Conservation (phyloP, 768 basidiomycete genomes). For the Tylopilus intermedius region DNA sequence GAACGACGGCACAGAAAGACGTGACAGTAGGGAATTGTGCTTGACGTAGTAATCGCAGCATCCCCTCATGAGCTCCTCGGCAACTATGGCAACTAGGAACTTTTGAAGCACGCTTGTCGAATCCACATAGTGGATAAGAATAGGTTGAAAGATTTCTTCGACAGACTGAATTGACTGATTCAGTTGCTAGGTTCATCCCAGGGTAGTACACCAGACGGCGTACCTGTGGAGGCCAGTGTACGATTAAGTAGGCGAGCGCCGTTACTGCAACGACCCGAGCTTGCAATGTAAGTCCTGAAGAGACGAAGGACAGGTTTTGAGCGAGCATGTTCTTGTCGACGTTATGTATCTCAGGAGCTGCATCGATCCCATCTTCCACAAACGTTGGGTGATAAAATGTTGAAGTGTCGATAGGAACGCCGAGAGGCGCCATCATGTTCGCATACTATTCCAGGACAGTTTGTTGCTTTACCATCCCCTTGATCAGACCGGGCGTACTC, state of each 20-base stretch:
- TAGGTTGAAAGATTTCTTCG: constrained; percentile 68
- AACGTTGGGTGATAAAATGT: constrained; percentile 63
- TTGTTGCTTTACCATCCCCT: constrained; percentile 51
- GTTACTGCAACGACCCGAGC: constrained; percentile 75
- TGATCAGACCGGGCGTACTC: constrained; percentile 42
- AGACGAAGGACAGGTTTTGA: constrained; percentile 83
- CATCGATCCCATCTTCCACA: constrained; percentile 41
- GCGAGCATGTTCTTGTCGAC: constrained; percentile 94
- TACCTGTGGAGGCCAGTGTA: constrained; percentile 64
- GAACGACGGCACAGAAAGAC: too few relatives aligned
- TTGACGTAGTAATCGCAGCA: too few relatives aligned
- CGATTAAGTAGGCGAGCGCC: constrained; percentile 67
- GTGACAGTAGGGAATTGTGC: too few relatives aligned
- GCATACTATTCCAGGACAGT: constrained; percentile 80
- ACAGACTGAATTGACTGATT: constrained; percentile 31
- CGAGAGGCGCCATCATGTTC: constrained; percentile 85
- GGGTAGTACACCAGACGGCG: not conserved
- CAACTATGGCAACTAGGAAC: constrained; percentile 74
- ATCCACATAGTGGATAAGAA: constrained; percentile 73
- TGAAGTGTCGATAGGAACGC: constrained; percentile 64
- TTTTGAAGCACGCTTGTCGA: constrained; percentile 92
- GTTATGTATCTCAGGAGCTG: constrained; percentile 67
- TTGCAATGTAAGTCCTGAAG: constrained; percentile 68
- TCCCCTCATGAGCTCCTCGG: constrained; percentile 87
- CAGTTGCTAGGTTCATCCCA: not conserved